Conservation (phyloP, 1,284 basidiomycete genomes). For the Earliella scabrosa region DNA sequence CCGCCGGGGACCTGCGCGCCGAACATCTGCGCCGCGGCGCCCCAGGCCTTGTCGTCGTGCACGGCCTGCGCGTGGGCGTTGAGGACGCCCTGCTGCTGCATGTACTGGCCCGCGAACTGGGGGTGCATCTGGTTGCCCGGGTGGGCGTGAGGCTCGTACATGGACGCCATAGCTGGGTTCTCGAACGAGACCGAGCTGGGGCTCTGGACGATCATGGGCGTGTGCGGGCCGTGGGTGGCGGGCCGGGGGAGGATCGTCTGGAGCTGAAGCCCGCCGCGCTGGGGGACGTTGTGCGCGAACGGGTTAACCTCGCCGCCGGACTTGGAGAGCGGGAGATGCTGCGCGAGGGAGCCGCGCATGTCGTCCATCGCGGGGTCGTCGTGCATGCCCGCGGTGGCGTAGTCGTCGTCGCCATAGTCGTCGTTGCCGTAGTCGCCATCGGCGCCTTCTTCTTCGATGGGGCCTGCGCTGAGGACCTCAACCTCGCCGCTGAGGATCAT, state of each 20-base stretch:
- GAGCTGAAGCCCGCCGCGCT: constrained; percentile 30
- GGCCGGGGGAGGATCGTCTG: constrained; percentile 37
- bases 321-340: constrained; percentile 19
- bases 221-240: constrained; percentile 23
- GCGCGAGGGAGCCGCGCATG: constrained; percentile 27
- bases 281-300: constrained; percentile 34
- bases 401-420: constrained; percentile 35
- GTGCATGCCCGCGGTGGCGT: constrained; percentile 16
- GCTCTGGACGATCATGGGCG: constrained; percentile 40
- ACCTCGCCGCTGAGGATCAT: constrained; percentile 72
- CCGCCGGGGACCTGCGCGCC: constrained; percentile 33
- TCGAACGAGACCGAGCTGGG: constrained; percentile 38
- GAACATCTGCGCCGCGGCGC: constrained; percentile 34
- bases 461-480: constrained; percentile 58
- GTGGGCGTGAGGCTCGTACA: constrained; percentile 37
- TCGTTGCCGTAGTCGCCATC: constrained; percentile 46
- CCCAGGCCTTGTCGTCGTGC: constrained; percentile 27
- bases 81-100: constrained; percentile 27
- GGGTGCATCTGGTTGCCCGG: constrained; percentile 17
- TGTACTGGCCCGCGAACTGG: constrained; percentile 30
- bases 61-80: constrained; percentile 12
- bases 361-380: constrained; percentile 26
- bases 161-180: constrained; percentile 40
- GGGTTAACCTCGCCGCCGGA: constrained; percentile 30
- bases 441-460: constrained; percentile 58